phyloP scores from a whole-genome alignment of 2,329 filamentous ascomycete genomes.

The Penicillium capsulatum region DNA sequence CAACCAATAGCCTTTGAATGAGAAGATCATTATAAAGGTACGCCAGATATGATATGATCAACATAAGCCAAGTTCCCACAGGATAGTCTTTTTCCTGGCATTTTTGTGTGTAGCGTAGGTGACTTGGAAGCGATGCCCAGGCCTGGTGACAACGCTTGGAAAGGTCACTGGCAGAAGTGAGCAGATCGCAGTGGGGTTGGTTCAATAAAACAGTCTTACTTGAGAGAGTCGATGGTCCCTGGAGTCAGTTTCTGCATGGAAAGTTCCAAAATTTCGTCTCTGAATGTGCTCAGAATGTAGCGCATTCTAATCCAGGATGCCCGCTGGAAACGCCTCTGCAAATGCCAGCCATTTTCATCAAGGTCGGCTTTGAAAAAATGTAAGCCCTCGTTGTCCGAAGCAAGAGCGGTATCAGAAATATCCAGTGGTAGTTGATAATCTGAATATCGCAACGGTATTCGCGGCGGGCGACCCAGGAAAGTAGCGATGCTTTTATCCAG shows the following conservation, averaged over 20 bases:
- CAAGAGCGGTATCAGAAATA: constrained; percentile 21
- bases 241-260: constrained; percentile 17
- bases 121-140: constrained; percentile 21
- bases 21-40: constrained; percentile 30
- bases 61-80: constrained; percentile 31
- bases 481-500: constrained; percentile 30
- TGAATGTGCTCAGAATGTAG: constrained; percentile 24
- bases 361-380: constrained; percentile 8
- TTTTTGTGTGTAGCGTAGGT: constrained; percentile 19
- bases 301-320: constrained; percentile 25
- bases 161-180: constrained; percentile 15
- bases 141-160: constrained; percentile 19
- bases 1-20: constrained; percentile 25
- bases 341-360: constrained; percentile 22
- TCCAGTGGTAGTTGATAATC: constrained; percentile 25
- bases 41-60: constrained; percentile 23
- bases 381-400: constrained; percentile 5
- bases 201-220: constrained; percentile 13
- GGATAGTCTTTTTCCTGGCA: constrained; percentile 20
- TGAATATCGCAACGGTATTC: constrained; percentile 22
- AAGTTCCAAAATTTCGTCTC: constrained; percentile 28
- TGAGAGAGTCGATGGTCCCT: constrained; percentile 14
- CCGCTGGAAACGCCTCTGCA: constrained; percentile 12
- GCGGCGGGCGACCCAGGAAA: constrained; percentile 26
- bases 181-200: background rate